Evolutionary conservation across 305 asterid genomes (phyloP).

Genomic region (Solanum aculeatissimum): DNA sequence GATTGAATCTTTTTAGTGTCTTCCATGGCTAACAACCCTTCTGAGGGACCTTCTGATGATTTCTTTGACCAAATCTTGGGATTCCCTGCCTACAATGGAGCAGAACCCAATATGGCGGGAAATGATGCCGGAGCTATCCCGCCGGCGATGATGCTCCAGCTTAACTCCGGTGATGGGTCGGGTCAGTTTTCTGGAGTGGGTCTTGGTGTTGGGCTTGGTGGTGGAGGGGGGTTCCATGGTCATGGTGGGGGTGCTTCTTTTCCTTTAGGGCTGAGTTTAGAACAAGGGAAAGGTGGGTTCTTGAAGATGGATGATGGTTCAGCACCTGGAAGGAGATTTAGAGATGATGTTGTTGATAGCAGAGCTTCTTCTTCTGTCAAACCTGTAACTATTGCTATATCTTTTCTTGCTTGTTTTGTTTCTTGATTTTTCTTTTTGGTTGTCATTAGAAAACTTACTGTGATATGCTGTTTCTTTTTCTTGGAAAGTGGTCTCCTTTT

Average conservation of each 20-base stretch:
- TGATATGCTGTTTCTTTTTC: not conserved
- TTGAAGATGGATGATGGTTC: constrained; percentile 47
- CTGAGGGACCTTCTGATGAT: constrained; percentile 70
- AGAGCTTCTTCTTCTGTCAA: constrained; percentile 51
- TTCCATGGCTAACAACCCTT: constrained; percentile 63
- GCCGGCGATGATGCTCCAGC: constrained; percentile 35
- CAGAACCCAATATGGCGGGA: constrained; percentile 30
- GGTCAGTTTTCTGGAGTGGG: constrained; percentile 46
- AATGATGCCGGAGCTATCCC: constrained; percentile 43
- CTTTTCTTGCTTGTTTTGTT: not conserved
- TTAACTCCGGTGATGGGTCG: constrained; percentile 44
- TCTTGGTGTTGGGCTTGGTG: constrained; percentile 22
- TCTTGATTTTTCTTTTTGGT: not conserved
- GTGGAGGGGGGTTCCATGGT: constrained; percentile 22
- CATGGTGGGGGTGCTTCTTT: constrained; percentile 34
- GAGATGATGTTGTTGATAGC: constrained; percentile 45
- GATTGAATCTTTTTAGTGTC: not conserved
- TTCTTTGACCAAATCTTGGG: constrained; percentile 50
- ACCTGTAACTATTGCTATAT: constrained; percentile 19
- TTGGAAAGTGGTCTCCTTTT: not conserved
- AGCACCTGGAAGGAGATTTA: constrained; percentile 59
- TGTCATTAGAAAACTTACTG: not conserved
- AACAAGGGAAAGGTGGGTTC: constrained; percentile 68
- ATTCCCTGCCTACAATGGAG: constrained; percentile 42
- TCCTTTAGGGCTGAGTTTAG: constrained; percentile 84